Base-by-base conservation (phyloP, 768 basidiomycete species). In the Psilocybe tampanensis region DNA sequence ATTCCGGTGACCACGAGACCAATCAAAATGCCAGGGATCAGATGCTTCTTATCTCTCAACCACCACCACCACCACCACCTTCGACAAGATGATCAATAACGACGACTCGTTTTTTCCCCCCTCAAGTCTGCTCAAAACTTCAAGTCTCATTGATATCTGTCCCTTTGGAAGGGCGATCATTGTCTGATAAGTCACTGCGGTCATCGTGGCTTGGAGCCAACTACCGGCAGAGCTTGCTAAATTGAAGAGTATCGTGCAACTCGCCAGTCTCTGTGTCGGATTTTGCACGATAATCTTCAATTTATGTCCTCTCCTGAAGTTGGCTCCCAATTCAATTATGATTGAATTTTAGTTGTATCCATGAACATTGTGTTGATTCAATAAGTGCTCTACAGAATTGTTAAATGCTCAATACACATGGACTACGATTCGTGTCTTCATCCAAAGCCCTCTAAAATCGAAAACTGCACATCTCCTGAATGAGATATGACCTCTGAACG, bases 181-280 rank as follows among this genome's bases (percentile, higher is more conserved):
- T 56, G 6, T 39, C 36, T 44, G 49, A 56, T 56, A 29, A 26
- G 17, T 33, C 36, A 39, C 13, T 3, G 13, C 3, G 36, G 22
- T 33, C 43, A 56, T 51, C 33, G 32, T 52, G 58, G 48, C 48
- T 52, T 49, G 55, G 55, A 49, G 36, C 36, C 36, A 56, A 32
- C 55, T 26, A 52, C 24, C 19, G n/a, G 45, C 33, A 54, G 51
- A 54, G 55, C 54, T 26, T 36, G 41, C 50, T 21, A 17, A 58
- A 61, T 61, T 64, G 60, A 33, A 59, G 58, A 23, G 13, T 52
- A 53, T 47, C 60, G 60, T 61, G 29, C 58, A 44, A 44, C 49
- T 22, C n/a, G 24, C 50, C 21, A 49, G 32, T 34, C 22, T 41
- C 29, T 41, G 15, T 55, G 15, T n/a, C 39, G 50, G 45, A 26